Conservation (phyloP, 2,329 filamentous ascomycete species). For the Paecilomyces formosus region DNA sequence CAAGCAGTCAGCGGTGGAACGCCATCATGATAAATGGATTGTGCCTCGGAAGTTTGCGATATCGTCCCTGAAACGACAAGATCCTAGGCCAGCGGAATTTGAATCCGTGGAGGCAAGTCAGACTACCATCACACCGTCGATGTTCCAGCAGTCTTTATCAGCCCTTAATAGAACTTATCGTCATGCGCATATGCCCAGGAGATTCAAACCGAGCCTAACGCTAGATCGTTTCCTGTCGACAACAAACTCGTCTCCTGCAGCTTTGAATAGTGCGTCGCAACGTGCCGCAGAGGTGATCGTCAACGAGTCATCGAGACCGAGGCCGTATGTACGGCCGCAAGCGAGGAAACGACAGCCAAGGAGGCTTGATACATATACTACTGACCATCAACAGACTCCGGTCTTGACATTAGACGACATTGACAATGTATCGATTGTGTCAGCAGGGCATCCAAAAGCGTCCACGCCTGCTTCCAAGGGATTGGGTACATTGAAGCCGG, state of each 20-base stretch:
- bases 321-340: not conserved
- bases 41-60: slow-evolving; percentile 25
- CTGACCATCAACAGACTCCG: slow-evolving; percentile 38
- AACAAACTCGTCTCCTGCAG: slow-evolving; percentile 4
- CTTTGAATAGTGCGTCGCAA: not conserved
- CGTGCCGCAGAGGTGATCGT: not conserved
- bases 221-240: slow-evolving; percentile 30
- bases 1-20: slow-evolving; percentile 8
- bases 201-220: slow-evolving; percentile 17
- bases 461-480: slow-evolving; percentile 26
- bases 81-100: slow-evolving; percentile 27
- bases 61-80: slow-evolving; percentile 27
- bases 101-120: slow-evolving; percentile 7
- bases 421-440: slow-evolving; percentile 4
- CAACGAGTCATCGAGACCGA: not conserved
- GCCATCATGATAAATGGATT: slow-evolving; percentile 24
- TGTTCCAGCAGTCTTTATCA: slow-evolving; percentile 26
- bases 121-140: slow-evolving; percentile 8
- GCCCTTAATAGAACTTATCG: slow-evolving; percentile 23
- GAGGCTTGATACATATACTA: slow-evolving; percentile 39
- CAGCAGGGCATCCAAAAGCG: slow-evolving; percentile 1
- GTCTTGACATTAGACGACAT: slow-evolving; percentile 15
- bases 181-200: slow-evolving; percentile 9
- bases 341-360: slow-evolving; percentile 29
- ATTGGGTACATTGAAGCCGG: slow-evolving; percentile 41